Percentiles rank a stretch among this genome's conserved stretches.
Conservation (phyloP, 108 stramenopile species). For the Bacterosira constricta region DNA sequence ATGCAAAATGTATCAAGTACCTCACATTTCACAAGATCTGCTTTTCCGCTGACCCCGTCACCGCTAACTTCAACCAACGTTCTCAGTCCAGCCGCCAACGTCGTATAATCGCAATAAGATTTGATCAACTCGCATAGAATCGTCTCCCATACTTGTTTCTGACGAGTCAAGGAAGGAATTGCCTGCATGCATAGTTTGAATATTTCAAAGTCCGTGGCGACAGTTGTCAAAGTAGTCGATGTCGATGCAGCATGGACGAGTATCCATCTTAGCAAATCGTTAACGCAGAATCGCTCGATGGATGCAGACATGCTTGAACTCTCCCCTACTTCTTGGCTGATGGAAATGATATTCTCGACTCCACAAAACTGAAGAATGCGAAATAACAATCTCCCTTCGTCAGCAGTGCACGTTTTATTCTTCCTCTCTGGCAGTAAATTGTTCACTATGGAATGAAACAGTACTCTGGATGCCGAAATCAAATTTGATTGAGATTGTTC, state of each 20-base stretch:
- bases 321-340: not conserved
- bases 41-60: not conserved
- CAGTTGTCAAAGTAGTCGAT: constrained; percentile 21
- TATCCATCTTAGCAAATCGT: constrained; percentile 77
- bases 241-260: constrained; percentile 71
- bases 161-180: constrained; percentile 29
- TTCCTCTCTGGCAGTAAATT: constrained; percentile 1
- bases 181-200: constrained; percentile 39
- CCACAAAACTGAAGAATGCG: constrained; percentile 31
- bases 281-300: constrained; percentile 66
- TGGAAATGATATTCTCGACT: constrained; percentile 26
- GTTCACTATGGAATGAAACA: constrained; percentile 26
- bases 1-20: constrained; percentile 62
- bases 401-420: constrained; percentile 33
- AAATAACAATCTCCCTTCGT: constrained; percentile 34
- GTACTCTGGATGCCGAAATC: constrained; percentile 14
- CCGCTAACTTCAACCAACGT: constrained; percentile 16
- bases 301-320: constrained; percentile 8
- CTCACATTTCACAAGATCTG: constrained; percentile 46
- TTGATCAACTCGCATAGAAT: constrained; percentile 67
- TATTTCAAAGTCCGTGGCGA: constrained; percentile 54
- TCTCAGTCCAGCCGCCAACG: constrained; percentile 44
- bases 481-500: constrained; percentile 12
- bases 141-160: constrained; percentile 59
- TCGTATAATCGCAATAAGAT: constrained; percentile 60